Percentiles rank a stretch among this genome's conserved stretches.
phyloP scores from a whole-genome alignment of 73 alveolate species.

The Symbiodinium natans region DNA sequence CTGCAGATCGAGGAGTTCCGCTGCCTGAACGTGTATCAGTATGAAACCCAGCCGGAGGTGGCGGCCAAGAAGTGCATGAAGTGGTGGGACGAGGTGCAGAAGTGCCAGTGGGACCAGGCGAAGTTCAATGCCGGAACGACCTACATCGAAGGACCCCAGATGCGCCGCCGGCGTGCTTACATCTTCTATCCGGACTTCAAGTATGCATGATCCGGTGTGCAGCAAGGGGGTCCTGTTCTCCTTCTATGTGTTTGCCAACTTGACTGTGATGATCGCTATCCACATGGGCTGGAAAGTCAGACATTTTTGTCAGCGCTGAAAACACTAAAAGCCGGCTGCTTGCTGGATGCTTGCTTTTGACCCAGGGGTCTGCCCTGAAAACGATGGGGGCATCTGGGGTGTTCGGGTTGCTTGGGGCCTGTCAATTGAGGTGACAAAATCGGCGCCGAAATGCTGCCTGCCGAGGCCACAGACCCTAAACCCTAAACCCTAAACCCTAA shows the following conservation, averaged over 20 bases:
- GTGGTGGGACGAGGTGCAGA: conserved; percentile 93
- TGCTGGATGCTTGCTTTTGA: too few relatives aligned
- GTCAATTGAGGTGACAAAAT: conserved; percentile 85
- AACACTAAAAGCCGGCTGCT: too few relatives aligned
- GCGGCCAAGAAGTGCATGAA: conserved; percentile 94
- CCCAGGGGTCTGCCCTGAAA: too few relatives aligned
- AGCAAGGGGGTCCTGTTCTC: too few relatives aligned
- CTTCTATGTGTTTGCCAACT: too few relatives aligned
- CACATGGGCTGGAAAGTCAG: too few relatives aligned
- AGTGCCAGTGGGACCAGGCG: conserved; percentile 94
- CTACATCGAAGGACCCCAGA: conserved; percentile 91
- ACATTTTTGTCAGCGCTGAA: too few relatives aligned
- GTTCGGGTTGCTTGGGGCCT: too few relatives aligned
- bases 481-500: neutral
- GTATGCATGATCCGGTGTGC: conserved; percentile 44
- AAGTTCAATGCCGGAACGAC: conserved; percentile 92
- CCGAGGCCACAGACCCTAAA: conserved; percentile 27
- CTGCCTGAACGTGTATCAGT: conserved; percentile 74
- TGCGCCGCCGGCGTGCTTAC: conserved; percentile 92
- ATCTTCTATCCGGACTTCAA: conserved; percentile 94
- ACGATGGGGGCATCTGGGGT: too few relatives aligned
- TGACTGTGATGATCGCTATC: too few relatives aligned
- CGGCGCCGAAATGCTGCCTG: conserved; percentile 94
- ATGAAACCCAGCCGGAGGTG: conserved; percentile 78
- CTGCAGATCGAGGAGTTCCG: conserved; percentile 94